phyloP scores from a whole-genome alignment of 2,329 filamentous ascomycete species.

The Chalaropsis thielavioides region DNA sequence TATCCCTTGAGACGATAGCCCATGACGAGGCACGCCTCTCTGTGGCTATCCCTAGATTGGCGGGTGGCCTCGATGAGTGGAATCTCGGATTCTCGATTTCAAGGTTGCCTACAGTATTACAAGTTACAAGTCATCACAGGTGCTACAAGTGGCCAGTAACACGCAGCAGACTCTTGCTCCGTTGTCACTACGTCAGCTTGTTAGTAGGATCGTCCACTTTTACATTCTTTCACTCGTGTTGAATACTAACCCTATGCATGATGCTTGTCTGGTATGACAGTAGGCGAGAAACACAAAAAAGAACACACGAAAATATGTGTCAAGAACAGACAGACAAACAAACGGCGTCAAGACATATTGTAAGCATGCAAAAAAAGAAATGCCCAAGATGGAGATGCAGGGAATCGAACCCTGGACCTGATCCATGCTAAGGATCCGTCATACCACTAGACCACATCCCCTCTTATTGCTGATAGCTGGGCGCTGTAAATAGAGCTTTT shows the following conservation, averaged over 20 bases:
- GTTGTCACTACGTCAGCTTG: not conserved
- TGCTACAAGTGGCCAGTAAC: not conserved
- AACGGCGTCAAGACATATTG: not conserved
- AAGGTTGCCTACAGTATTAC: not conserved
- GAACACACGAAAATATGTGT: not conserved
- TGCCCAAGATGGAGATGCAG: slow-evolving; percentile 3
- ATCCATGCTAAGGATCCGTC: slow-evolving; percentile 13
- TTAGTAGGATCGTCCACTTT: not conserved
- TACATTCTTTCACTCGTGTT: not conserved
- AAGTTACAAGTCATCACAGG: not conserved
- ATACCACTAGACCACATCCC: slow-evolving; percentile 13
- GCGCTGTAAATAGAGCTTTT: not conserved
- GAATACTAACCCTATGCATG: not conserved
- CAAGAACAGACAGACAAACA: not conserved
- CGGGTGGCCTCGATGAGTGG: not conserved
- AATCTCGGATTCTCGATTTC: not conserved
- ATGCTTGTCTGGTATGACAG: not conserved
- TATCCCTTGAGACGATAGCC: not conserved
- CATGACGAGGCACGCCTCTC: not conserved
- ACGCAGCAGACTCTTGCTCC: not conserved
- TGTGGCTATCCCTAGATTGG: not conserved
- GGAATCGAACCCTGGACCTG: slow-evolving; percentile 13
- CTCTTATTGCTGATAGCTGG: not conserved
- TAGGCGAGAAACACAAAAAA: not conserved
- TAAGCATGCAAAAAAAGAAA: not conserved